Percentiles rank a stretch among this genome's conserved stretches.
Evolutionary conservation across 495 filamentous ascomycete species (phyloP).

Genomic region (Hamigera avellanea): DNA sequence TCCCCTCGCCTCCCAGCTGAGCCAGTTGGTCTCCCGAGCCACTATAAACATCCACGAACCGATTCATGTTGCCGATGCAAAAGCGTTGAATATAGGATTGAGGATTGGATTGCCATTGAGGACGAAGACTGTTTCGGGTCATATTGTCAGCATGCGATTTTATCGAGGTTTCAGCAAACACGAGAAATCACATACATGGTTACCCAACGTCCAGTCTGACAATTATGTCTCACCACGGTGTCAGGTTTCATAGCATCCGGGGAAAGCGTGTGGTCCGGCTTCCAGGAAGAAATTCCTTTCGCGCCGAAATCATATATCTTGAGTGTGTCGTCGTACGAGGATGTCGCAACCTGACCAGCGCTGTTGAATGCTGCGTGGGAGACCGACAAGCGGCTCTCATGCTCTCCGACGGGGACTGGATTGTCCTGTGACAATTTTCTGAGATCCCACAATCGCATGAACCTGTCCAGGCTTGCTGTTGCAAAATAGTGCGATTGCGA

Average conservation of each 20-base stretch:
- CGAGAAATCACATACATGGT: slow-evolving; percentile 43
- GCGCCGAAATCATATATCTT: slow-evolving; percentile 76
- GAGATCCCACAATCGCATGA: slow-evolving; percentile 84
- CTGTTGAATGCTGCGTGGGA: slow-evolving; percentile 82
- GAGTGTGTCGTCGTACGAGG: slow-evolving; percentile 87
- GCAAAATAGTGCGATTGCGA: slow-evolving; percentile 68
- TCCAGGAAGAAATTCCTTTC: slow-evolving; percentile 47
- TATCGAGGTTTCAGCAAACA: too few species aligned
- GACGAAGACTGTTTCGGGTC: slow-evolving; percentile 55
- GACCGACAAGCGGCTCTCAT: slow-evolving; percentile 72
- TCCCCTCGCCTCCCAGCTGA: slow-evolving; percentile 77
- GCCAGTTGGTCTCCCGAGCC: slow-evolving; percentile 75
- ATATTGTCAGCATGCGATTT: slow-evolving; percentile 4
- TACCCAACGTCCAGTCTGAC: slow-evolving; percentile 83
- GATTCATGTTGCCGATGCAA: slow-evolving; percentile 95
- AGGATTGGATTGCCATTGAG: slow-evolving; percentile 82
- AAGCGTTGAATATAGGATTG: slow-evolving; percentile 69
- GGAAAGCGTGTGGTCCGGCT: slow-evolving; percentile 42
- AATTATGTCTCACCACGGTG: slow-evolving; percentile 71
- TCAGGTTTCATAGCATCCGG: slow-evolving; percentile 57
- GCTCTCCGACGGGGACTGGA: slow-evolving; percentile 67
- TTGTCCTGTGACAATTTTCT: slow-evolving; percentile 56
- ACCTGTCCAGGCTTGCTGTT: slow-evolving; percentile 83
- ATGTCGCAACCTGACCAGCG: slow-evolving; percentile 74
- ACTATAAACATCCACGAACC: slow-evolving; percentile 86